Evolutionary conservation across 2,329 filamentous ascomycete species (phyloP), one percentile per base, ranked within the genome.

Genomic region (Gremmenia infestans): DNA sequence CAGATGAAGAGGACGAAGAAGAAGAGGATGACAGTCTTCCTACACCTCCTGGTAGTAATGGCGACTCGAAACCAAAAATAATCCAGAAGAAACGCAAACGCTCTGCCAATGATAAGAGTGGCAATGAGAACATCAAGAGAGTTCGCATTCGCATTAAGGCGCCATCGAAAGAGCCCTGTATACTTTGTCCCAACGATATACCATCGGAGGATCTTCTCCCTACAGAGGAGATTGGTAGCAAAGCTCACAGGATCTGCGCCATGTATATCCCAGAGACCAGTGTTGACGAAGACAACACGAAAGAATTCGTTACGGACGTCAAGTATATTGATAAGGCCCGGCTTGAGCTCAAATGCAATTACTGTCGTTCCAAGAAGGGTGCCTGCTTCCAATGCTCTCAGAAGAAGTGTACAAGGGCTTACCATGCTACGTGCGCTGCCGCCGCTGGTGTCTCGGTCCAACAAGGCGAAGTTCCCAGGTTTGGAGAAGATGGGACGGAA

Each of bases 351-450:
- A 96, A 96, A 72, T 99, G 94, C 72, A 85, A 96, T 59, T 96
- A 90, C 74, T 99, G 94, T 70, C 89, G 92, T 36, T 95, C 91
- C 35, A 95, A 94, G 72, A 89, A 88, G 55, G 94, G 94, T n/a
- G 91, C 91, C 15, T 97, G 93, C 73, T 95, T 99, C 74, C 93
- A 97, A 72, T 99, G 94, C 73, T 95, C 91, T 1, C 87, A 91
- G 64, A 93, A 92, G 76, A 97, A 96, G 71, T 99, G 94, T 67
- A 88, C 90, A 4, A 81, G 94, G 61, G 88, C 93, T 8, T 99
- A 97, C 72, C 94, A 99, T 70, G 89, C 93, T 15, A 97, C 92
- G 1, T 99, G 94, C 70, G 94, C 94, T 2, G 87, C 91, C 7
- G 86, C 93, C 22, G 93, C 92, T 37, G 94, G 94, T 55, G 91